Conservation (phyloP, 495 filamentous ascomycete species). For the Lophiostoma macrostomum region DNA sequence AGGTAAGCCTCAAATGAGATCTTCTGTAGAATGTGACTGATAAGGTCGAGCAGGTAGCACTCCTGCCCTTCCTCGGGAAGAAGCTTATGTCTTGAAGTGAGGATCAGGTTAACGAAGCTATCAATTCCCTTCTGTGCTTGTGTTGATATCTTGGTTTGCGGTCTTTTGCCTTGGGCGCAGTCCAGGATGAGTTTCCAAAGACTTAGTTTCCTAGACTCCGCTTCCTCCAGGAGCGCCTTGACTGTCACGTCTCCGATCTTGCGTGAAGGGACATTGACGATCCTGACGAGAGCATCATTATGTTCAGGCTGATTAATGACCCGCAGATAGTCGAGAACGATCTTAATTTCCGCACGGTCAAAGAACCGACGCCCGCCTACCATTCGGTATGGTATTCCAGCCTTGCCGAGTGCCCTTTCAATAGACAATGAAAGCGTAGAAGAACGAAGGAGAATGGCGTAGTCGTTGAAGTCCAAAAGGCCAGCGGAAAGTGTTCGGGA, state of each 20-base stretch:
- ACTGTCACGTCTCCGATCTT: constrained; percentile 81
- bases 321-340: constrained; percentile 82
- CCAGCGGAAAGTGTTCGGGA: constrained; percentile 66
- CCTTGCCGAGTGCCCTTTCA: constrained; percentile 78
- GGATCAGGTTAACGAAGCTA: constrained; percentile 59
- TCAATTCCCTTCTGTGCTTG: constrained; percentile 63
- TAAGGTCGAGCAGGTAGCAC: constrained; percentile 62
- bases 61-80: constrained; percentile 42
- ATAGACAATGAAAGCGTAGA: constrained; percentile 79
- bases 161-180: constrained; percentile 65
- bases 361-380: constrained; percentile 91
- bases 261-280: constrained; percentile 81
- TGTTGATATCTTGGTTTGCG: constrained; percentile 66
- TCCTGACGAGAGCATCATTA: constrained; percentile 79
- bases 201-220: constrained; percentile 60
- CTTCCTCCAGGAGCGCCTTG: constrained; percentile 67
- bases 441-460: constrained; percentile 83
- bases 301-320: constrained; percentile 82
- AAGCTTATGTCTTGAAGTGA: constrained; percentile 59
- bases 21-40: constrained; percentile 70
- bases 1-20: constrained; percentile 73
- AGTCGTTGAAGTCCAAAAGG: constrained; percentile 70
- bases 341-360: constrained; percentile 87
- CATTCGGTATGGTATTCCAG: constrained; percentile 90
- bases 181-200: constrained; percentile 73